Percentiles rank a stretch among this genome's conserved stretches.
phyloP scores from a whole-genome alignment of 192 early-diverging fungal genomes.

The Linnemannia zychae region DNA sequence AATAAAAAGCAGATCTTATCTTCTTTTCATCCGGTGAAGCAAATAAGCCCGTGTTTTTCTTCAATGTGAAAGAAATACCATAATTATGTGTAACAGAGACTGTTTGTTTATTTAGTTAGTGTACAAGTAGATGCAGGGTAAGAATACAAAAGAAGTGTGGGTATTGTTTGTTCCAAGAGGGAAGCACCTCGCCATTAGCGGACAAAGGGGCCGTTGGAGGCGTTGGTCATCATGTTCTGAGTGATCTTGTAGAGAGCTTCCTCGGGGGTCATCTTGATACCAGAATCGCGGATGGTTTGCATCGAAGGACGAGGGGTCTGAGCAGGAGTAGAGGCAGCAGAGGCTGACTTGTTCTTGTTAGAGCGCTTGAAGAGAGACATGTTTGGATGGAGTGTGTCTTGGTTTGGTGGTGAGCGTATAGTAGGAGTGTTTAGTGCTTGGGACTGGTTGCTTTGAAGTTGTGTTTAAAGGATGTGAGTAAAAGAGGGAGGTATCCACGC shows the following conservation, averaged over 20 bases:
- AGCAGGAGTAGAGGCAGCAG: slow-evolving; percentile 34
- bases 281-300: not conserved
- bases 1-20: no score
- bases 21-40: no score
- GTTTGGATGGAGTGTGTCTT: not conserved
- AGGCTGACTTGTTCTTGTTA: slow-evolving; percentile 39
- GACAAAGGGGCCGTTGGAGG: not conserved
- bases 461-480: not conserved
- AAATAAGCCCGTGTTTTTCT: no score
- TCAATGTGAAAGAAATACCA: no score
- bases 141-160: no score
- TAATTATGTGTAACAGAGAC: no score
- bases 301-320: slow-evolving; percentile 39
- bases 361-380: slow-evolving; percentile 40
- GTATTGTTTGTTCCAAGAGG: no score
- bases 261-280: not conserved
- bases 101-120: no score
- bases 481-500: not conserved
- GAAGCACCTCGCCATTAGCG: no score
- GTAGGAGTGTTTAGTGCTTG: no score
- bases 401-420: no score
- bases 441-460: not conserved
- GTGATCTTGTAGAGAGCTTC: not conserved
- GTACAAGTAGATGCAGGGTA: no score
- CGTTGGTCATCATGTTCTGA: not conserved